phyloP scores from a whole-genome alignment of 257 asterid genomes.

The Petrea volubilis region DNA sequence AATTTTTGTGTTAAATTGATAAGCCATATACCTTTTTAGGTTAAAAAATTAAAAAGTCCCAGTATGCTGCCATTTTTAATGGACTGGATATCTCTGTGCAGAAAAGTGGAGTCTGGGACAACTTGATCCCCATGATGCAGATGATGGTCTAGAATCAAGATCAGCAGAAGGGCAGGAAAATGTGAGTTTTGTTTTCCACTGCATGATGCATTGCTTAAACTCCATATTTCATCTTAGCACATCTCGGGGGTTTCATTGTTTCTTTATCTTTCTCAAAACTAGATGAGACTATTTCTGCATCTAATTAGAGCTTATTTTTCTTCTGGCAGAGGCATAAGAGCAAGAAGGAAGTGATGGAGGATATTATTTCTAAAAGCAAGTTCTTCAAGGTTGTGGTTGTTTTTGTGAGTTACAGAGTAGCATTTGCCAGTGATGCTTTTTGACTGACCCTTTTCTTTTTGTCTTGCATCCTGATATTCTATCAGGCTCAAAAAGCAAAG shows the following conservation, averaged over 20 bases:
- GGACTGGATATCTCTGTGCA: slow-evolving; percentile 32
- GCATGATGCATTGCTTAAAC: slow-evolving; percentile 13
- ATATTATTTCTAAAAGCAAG: slow-evolving; percentile 86
- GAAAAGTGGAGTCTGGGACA: slow-evolving; percentile 46
- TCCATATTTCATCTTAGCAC: not conserved
- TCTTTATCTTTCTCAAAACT: not conserved
- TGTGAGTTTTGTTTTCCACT: slow-evolving; percentile 50
- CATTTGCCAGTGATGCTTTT: slow-evolving; percentile 9
- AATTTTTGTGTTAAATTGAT: no score
- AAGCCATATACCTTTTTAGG: no score
- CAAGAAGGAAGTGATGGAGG: slow-evolving; percentile 97
- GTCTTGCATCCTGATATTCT: slow-evolving; percentile 23
- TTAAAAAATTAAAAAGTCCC: no score
- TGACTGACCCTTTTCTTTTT: slow-evolving; percentile 9
- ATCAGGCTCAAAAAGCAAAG: slow-evolving; percentile 93
- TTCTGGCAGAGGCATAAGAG: slow-evolving; percentile 75
- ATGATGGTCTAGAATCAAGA: slow-evolving; percentile 37
- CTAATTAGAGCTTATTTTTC: slow-evolving; percentile 25
- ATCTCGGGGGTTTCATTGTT: not conserved
- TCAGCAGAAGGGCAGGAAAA: slow-evolving; percentile 41
- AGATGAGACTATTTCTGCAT: slow-evolving; percentile 5
- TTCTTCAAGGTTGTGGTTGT: slow-evolving; percentile 71
- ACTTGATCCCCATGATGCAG: slow-evolving; percentile 34
- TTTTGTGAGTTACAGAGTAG: slow-evolving; percentile 12
- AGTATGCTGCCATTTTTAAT: slow-evolving; percentile 15